Conservation (phyloP, 805 yeast species). For the Suhomyces sp. region DNA sequence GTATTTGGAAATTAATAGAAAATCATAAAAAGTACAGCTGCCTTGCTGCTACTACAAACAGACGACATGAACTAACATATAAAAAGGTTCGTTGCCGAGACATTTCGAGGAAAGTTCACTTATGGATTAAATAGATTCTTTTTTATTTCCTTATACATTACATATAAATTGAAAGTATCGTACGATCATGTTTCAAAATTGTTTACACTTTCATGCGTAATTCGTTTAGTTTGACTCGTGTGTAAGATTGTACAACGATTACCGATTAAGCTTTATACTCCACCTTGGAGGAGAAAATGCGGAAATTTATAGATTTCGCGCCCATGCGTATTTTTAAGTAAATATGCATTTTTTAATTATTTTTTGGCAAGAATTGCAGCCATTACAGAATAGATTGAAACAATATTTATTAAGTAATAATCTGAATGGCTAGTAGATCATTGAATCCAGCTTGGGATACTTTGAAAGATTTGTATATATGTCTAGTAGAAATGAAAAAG, state of each 20-base stretch:
- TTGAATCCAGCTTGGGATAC: background rate
- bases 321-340: background rate
- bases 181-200: background rate
- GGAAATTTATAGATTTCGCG: background rate
- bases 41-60: background rate
- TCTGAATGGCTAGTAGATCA: background rate
- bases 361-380: background rate
- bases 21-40: background rate
- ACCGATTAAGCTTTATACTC: no score
- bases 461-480: background rate
- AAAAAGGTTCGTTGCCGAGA: background rate
- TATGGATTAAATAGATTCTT: background rate
- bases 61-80: background rate
- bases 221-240: background rate
- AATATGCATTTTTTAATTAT: background rate
- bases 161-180: background rate
- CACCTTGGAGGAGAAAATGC: background rate
- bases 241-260: no score
- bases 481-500: background rate
- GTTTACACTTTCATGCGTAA: background rate
- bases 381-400: background rate
- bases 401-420: background rate
- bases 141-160: background rate
- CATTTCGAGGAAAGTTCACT: background rate
- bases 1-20: conserved; percentile 5